phyloP scores from a whole-genome alignment of 306 rosid species.

The Quercus dentata region DNA sequence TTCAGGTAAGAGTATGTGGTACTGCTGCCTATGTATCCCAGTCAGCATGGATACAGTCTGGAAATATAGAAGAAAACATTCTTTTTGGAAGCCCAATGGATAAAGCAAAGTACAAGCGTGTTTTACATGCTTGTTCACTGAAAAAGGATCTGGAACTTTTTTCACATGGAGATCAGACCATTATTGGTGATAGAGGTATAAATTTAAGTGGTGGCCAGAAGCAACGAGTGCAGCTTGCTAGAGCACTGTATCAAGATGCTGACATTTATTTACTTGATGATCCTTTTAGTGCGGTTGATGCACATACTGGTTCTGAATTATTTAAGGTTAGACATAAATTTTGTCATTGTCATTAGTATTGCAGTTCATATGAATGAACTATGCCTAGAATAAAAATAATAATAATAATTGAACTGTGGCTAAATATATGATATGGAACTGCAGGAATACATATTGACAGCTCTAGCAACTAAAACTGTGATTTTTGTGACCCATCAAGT shows the following conservation, averaged over 20 bases:
- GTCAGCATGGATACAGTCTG: constrained; percentile 95
- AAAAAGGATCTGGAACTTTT: constrained; percentile 86
- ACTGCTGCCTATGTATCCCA: constrained; percentile 87
- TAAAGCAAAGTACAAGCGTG: constrained; percentile 94
- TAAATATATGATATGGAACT: constrained; percentile 36
- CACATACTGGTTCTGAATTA: constrained; percentile 85
- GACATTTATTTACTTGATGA: constrained; percentile 92
- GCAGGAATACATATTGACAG: constrained; percentile 96
- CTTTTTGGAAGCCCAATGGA: constrained; percentile 85
- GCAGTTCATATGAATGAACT: constrained; percentile 23
- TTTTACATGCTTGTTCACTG: constrained; percentile 81
- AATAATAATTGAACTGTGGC: constrained; percentile 12
- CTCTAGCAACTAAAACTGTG: constrained; percentile 81
- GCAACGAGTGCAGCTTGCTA: constrained; percentile 94
- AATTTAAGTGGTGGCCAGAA: constrained; percentile 96
- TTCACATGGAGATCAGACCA: constrained; percentile 92
- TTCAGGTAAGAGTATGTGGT: constrained; percentile 85
- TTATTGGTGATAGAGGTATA: constrained; percentile 94
- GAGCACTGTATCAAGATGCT: constrained; percentile 93
- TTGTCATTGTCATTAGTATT: neutral
- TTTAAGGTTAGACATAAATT: constrained; percentile 54
- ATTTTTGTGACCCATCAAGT: constrained; percentile 98
- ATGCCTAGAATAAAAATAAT: constrained; percentile 17
- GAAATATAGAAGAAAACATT: constrained; percentile 89
- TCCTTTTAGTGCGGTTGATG: constrained; percentile 99